A percentile compares a stretch with the other conserved stretches of the same genome.
phyloP scores from a whole-genome alignment of 352 stramenopile genomes.

The Plasmopara halstedii region DNA sequence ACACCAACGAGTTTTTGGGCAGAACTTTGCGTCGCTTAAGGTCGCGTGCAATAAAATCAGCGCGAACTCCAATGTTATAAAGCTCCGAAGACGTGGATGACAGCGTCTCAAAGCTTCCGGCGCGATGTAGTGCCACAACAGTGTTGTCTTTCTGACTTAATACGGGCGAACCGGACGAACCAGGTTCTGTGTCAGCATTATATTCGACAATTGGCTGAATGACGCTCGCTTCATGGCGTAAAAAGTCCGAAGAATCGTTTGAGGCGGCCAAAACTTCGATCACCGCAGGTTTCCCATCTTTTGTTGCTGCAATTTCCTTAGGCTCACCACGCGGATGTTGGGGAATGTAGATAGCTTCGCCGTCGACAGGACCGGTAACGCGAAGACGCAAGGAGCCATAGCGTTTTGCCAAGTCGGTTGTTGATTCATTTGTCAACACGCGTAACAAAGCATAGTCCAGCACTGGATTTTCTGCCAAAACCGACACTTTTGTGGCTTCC shows the following conservation, averaged over 20 bases:
- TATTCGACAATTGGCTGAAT: conserved; percentile 47
- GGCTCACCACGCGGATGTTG: conserved; percentile 55
- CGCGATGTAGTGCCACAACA: conserved; percentile 60
- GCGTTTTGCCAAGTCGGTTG: conserved; percentile 22
- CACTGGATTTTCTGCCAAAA: conserved; percentile 31
- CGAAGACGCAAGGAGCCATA: conserved; percentile 50
- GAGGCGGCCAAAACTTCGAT: conserved; percentile 23
- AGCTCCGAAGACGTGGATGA: conserved; percentile 24
- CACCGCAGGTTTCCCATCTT: conserved; percentile 33
- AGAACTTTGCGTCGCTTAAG: conserved; percentile 19
- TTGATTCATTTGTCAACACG: conserved; percentile 25
- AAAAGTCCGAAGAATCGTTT: not conserved
- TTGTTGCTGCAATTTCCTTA: conserved; percentile 44
- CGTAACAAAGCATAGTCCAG: conserved; percentile 59
- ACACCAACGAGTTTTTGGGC: conserved; percentile 13
- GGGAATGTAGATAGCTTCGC: conserved; percentile 54
- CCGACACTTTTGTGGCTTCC: conserved; percentile 28
- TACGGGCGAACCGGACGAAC: conserved; percentile 58
- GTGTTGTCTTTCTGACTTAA: conserved; percentile 52
- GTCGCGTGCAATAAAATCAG: conserved; percentile 24
- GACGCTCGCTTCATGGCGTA: conserved; percentile 6
- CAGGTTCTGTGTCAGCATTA: conserved; percentile 57
- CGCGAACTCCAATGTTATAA: conserved; percentile 23
- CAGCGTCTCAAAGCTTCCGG: conserved; percentile 29
- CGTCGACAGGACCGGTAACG: conserved; percentile 28